Percentiles rank a stretch among this genome's conserved stretches.
Evolutionary conservation across 352 stramenopile genomes (phyloP).

Genomic region (Globisporangium megalacanthum): DNA sequence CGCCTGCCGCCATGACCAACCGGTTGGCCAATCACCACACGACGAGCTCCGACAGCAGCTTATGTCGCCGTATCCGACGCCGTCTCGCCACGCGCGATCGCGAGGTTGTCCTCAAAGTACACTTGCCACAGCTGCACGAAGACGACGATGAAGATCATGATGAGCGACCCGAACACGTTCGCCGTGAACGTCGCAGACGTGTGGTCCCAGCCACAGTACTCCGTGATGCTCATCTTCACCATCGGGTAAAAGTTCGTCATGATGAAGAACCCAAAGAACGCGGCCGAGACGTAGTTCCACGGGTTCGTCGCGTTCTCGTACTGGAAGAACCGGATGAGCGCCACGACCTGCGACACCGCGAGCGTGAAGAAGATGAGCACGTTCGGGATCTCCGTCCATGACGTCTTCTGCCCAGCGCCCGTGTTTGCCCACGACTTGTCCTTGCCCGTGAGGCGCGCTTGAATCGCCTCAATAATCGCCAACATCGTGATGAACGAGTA

Average conservation of each 20-base stretch:
- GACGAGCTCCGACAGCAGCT: background rate
- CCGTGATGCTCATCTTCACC: constrained; percentile 89
- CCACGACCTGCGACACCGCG: constrained; percentile 63
- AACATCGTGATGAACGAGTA: constrained; percentile 88
- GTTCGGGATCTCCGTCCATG: constrained; percentile 86
- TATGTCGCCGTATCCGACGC: constrained; percentile 4
- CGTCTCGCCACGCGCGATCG: constrained; percentile 42
- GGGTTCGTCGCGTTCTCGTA: constrained; percentile 86
- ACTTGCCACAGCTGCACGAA: constrained; percentile 88
- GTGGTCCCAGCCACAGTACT: constrained; percentile 89
- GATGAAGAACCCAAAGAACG: constrained; percentile 87
- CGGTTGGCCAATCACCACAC: background rate
- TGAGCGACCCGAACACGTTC: constrained; percentile 79
- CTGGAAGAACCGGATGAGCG: constrained; percentile 82
- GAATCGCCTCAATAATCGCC: constrained; percentile 77
- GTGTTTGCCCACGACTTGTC: constrained; percentile 88
- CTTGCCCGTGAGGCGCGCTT: constrained; percentile 76
- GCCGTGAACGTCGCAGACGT: constrained; percentile 75
- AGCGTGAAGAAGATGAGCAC: constrained; percentile 87
- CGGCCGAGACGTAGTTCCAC: constrained; percentile 86
- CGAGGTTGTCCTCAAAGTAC: constrained; percentile 73
- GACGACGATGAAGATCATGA: constrained; percentile 80
- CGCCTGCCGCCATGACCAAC: background rate
- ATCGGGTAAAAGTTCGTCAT: constrained; percentile 87
- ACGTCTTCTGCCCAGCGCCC: constrained; percentile 85